phyloP scores from a whole-genome alignment of 1,284 basidiomycete genomes.

The Ceratobasidium sp. region DNA sequence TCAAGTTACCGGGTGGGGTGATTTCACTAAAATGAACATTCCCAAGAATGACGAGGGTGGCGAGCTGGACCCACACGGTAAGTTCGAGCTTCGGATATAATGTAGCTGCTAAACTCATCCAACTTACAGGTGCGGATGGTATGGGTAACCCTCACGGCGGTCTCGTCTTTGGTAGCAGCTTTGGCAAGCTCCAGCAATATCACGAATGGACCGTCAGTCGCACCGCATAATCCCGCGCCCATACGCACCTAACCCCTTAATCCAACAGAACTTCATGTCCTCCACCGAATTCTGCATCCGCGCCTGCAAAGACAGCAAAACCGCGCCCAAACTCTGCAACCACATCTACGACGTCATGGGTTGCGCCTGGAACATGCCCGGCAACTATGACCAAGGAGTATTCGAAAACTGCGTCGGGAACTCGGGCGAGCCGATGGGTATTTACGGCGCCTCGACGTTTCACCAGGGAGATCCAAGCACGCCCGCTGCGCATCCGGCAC shows the following conservation, averaged over 20 bases:
- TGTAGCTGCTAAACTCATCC: neutral
- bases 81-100: neutral
- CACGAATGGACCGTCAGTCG: conserved; percentile 51
- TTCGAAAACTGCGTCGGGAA: conserved; percentile 49
- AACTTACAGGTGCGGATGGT: conserved; percentile 46
- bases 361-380: conserved; percentile 47
- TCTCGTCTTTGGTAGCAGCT: conserved; percentile 50
- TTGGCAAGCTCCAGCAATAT: conserved; percentile 50
- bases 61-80: conserved; percentile 52
- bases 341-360: conserved; percentile 58
- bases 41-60: conserved; percentile 53
- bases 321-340: conserved; percentile 54
- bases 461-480: conserved; percentile 50
- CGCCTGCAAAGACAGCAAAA: conserved; percentile 56
- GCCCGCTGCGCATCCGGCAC: conserved; percentile 47
- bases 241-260: neutral
- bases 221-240: neutral
- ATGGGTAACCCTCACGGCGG: conserved; percentile 51
- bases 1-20: conserved; percentile 51
- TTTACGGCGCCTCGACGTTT: conserved; percentile 50
- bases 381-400: conserved; percentile 28
- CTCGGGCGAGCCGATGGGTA: conserved; percentile 44
- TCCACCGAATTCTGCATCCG: conserved; percentile 56
- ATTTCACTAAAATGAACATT: conserved; percentile 55
- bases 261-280: conserved; percentile 48